phyloP scores from a whole-genome alignment of 495 filamentous ascomycete genomes.

The Tetracladium marchalianum region DNA sequence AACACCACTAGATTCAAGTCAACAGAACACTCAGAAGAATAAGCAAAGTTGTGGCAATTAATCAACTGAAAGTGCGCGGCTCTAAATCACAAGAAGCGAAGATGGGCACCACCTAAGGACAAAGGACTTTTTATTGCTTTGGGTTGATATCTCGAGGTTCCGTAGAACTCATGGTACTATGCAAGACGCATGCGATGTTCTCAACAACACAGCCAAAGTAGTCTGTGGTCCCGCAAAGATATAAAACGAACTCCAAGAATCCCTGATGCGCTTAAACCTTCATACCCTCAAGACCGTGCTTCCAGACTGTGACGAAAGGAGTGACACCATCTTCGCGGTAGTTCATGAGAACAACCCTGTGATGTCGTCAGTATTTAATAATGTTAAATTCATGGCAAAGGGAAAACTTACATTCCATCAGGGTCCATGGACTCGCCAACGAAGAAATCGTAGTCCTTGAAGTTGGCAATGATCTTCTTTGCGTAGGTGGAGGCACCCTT shows the following conservation, averaged over 20 bases:
- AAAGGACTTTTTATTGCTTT: not conserved
- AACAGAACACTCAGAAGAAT: too few relatives aligned
- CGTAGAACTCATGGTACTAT: not conserved
- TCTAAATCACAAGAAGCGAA: too few relatives aligned
- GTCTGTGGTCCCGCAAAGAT: constrained; percentile 1
- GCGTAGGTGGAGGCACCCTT: constrained; percentile 54
- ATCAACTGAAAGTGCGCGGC: too few relatives aligned
- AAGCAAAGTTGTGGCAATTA: too few relatives aligned
- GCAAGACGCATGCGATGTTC: not conserved
- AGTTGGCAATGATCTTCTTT: constrained; percentile 71
- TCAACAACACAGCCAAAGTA: not conserved
- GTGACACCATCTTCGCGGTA: constrained; percentile 95
- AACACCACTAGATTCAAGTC: too few relatives aligned
- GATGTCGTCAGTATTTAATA: not conserved
- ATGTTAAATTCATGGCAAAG: not conserved
- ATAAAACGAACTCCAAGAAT: constrained; percentile 3
- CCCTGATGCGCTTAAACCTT: constrained; percentile 65
- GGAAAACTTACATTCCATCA: constrained; percentile 68
- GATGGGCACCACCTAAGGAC: too few relatives aligned
- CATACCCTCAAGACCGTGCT: constrained; percentile 80
- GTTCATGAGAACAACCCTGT: constrained; percentile 86
- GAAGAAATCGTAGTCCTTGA: constrained; percentile 93
- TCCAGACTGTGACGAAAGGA: constrained; percentile 86
- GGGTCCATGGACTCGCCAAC: constrained; percentile 84
- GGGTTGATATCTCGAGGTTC: constrained; percentile 8